phyloP scores from a whole-genome alignment of 176 grass and related monocot species.

The Carex littledalei region DNA sequence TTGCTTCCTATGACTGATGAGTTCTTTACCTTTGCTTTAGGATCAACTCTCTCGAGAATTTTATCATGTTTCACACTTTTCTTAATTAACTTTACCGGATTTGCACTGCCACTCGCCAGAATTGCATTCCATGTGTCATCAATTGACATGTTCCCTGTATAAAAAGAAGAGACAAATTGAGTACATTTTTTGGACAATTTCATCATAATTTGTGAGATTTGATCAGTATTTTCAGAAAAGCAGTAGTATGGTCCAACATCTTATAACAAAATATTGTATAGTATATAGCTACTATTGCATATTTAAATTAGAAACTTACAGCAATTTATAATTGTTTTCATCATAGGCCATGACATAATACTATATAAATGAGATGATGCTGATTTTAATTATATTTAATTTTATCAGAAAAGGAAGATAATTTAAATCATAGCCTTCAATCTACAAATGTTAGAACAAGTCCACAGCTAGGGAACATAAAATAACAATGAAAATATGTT shows the following conservation, averaged over 20 bases:
- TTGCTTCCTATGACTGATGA: background rate
- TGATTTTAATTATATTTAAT: background rate
- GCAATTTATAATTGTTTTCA: background rate
- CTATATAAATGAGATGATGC: background rate
- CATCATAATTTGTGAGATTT: background rate
- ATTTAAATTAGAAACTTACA: background rate
- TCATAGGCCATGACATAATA: background rate
- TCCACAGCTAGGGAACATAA: background rate
- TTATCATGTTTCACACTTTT: background rate
- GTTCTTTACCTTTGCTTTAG: background rate
- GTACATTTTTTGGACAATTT: background rate
- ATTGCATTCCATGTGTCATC: constrained; percentile 18
- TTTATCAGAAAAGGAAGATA: background rate
- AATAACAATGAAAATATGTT: background rate
- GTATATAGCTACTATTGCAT: background rate
- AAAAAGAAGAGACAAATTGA: background rate
- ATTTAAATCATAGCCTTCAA: background rate
- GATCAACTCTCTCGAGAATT: background rate
- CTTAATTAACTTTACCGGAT: background rate
- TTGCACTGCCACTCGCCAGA: background rate
- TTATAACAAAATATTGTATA: background rate
- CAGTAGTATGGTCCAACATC: background rate
- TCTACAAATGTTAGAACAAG: background rate
- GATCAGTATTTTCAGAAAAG: background rate
- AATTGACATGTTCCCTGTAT: background rate